Base-by-base conservation (phyloP, 441 rosid genomes). In the Melastoma candidum region DNA sequence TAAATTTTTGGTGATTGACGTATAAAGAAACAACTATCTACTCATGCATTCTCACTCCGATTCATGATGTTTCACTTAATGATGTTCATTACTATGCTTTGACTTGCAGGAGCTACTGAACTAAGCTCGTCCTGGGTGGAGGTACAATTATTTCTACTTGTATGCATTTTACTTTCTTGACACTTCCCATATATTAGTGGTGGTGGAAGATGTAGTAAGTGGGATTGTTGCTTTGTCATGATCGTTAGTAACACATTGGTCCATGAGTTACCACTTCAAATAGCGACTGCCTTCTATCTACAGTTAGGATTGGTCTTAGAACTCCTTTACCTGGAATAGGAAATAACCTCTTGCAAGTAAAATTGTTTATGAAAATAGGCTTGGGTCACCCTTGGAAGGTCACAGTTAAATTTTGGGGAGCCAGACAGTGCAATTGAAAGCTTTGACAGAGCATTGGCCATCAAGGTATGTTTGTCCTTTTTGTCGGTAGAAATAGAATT, bases 361-460 rank as follows among this genome's bases (percentile, higher is more conserved):
- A 32, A 52, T 47, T 47, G 12, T 52, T 44, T 25, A 49, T 64
- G 58, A 66, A 7, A 29, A 29, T 29, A 86, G 97, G 92, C 87
- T 13, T 84, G 97, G 95, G 46, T 78, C 67, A 84, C 97, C 41
- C 94, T 86, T 54, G 95, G 94, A 67, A 82, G 97, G 70, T 82
- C 97, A 44, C 95, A 90, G 60, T 71, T 90, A 14, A 90, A 90
- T 75, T 90, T 80, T 43, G 94, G 95, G 62, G 95, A 90, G 72
- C 94, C 92, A 4, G 94, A 86, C 63, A 74, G 64, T 65, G 90
- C 94, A 25, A 77, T 82, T 39, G 78, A 65, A 60, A 86, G 90
- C 71, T 79, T 90, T 47, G 89, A 81, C 54, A 74, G 56, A 49
- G 90, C 90, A 29, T 63, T 86, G 66, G 79, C 78, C 11, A 59